Percentiles rank a stretch among this genome's conserved stretches.
Conservation (phyloP, 2,329 filamentous ascomycete genomes). For the Bretziella fagacearum region DNA sequence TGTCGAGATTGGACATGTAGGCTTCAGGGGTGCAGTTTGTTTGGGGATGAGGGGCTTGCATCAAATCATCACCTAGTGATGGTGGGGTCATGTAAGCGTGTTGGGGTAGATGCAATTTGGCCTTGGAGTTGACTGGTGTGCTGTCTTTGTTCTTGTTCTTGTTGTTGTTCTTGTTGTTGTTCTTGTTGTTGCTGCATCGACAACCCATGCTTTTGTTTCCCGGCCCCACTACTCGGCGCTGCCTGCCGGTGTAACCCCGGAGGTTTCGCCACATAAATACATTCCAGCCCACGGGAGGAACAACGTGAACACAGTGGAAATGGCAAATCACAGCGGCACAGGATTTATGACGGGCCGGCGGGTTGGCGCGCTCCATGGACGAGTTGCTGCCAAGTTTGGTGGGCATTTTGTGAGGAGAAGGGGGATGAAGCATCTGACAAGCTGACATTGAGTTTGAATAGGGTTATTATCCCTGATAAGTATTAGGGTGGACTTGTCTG, state of each 20-base stretch:
- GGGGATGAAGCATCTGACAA: too few species aligned
- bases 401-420: too few species aligned
- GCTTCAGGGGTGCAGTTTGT: not conserved
- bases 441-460: too few species aligned
- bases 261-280: constrained; percentile 25
- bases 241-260: not conserved
- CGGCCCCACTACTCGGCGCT: not conserved
- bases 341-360: constrained; percentile 35
- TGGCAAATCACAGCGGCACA: constrained; percentile 37
- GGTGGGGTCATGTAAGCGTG: constrained; percentile 1
- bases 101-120: not conserved
- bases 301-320: constrained; percentile 37
- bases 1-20: not conserved
- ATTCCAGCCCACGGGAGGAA: constrained; percentile 28
- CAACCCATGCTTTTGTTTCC: not conserved
- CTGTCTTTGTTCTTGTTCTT: not conserved
- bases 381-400: constrained; percentile 4
- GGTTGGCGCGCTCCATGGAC: constrained; percentile 25
- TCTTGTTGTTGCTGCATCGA: not conserved
- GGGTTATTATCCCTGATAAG: too few species aligned
- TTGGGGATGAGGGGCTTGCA: not conserved
- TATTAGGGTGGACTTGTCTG: too few species aligned
- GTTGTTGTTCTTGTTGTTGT: not conserved
- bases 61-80: not conserved
- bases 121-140: too few species aligned